Evolutionary conservation across 176 grass and related monocot genomes (phyloP), one percentile per base, ranked within the genome.

Genomic region (Aegilops tauschii): DNA sequence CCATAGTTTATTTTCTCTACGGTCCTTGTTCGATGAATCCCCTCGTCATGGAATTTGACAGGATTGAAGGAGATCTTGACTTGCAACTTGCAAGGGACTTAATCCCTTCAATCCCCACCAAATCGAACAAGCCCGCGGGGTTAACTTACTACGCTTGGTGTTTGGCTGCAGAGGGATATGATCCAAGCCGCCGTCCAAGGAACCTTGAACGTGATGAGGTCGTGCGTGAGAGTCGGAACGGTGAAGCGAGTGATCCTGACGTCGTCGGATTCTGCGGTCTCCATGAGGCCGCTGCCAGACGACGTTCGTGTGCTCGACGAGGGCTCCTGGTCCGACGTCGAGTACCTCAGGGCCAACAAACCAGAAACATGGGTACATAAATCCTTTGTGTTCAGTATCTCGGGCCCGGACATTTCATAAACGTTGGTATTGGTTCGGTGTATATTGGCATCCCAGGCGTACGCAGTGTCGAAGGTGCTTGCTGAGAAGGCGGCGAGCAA

Each of bases 161-260:
- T n/a, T n/a, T n/a, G n/a, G n/a, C n/a, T n/a, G n/a, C n/a, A 90
- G 83, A 90, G 81, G 47, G 88, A 90, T 27, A 20, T 81, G 25
- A 31, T 90, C 9, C n/a, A n/a, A n/a, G n/a, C n/a, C n/a, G 27
- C 54, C 1, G 66, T 90, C 3, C 50, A 75, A 27, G 83, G 88
- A 65, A 80, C 84, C 37, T 30, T 59, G 0, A 59, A 59, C 18
- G 54, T 59, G 54, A 59, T 59, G 54, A 59, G 54, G 54, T 59
- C 54, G 6, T 85, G 88, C 47, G 61, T 2, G 18, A 85, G 61
- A 16, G 81, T 83, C 1, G 12, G 37, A 12, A 85, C 88, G 25
- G 67, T 86, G 44, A 86, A 37, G 61, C 69, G 88, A 2, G 65
- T 77, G 17, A 44, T 59, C 54, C 18, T 59, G 6, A 59, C 54